phyloP scores from a whole-genome alignment of 306 rosid genomes.

The Dalbergia cultrata region DNA sequence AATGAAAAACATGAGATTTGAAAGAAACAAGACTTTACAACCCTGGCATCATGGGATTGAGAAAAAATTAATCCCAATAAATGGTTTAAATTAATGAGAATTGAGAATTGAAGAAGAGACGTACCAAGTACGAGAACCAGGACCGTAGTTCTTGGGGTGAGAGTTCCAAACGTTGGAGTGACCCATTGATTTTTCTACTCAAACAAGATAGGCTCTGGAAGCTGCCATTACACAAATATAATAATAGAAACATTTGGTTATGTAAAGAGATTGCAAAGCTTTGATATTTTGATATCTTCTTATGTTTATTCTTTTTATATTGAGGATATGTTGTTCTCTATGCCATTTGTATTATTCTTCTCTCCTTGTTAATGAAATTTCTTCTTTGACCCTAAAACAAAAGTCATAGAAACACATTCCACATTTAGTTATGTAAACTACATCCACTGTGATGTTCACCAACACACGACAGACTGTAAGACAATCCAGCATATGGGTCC shows the following conservation, averaged over 20 bases:
- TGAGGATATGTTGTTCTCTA: too few species aligned
- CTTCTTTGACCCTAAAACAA: too few species aligned
- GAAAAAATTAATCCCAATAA: neutral
- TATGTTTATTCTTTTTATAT: too few species aligned
- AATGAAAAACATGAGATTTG: neutral
- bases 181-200: slow-evolving; percentile 59
- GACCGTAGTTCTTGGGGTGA: slow-evolving; percentile 95
- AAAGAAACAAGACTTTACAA: neutral
- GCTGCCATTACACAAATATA: neutral
- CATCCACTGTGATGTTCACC: too few species aligned
- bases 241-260: neutral
- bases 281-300: too few species aligned
- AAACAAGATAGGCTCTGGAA: too few species aligned
- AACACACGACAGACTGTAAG: too few species aligned
- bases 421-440: too few species aligned
- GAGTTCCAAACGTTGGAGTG: slow-evolving; percentile 97
- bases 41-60: neutral
- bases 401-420: neutral
- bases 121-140: slow-evolving; percentile 96
- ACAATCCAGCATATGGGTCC: too few species aligned
- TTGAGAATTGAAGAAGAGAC: neutral
- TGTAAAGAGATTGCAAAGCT: too few species aligned
- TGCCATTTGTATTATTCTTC: too few species aligned
- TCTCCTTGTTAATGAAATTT: too few species aligned
- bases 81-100: neutral